Conservation (phyloP, 2,329 filamentous ascomycete species). For the Calonectria hawksworthii region DNA sequence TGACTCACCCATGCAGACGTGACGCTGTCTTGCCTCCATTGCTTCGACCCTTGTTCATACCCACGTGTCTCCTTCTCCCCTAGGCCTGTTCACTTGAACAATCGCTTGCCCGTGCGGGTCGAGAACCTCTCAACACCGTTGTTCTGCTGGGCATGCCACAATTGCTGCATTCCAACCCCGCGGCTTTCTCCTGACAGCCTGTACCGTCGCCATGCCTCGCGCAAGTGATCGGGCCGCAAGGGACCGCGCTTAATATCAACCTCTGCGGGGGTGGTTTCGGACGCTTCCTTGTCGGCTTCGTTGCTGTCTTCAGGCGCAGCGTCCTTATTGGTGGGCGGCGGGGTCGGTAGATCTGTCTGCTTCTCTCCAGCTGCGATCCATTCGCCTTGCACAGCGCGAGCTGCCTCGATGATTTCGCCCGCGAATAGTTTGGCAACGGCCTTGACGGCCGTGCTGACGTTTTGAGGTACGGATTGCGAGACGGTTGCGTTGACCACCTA, state of each 20-base stretch:
- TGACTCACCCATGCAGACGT: not conserved
- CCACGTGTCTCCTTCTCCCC: not conserved
- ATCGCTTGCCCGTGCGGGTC: constrained; percentile 63
- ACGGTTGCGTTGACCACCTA: constrained; percentile 85
- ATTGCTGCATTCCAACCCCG: constrained; percentile 70
- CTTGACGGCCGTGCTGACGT: constrained; percentile 81
- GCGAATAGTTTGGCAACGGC: constrained; percentile 83
- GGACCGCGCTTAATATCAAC: constrained; percentile 63
- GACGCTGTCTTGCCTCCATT: not conserved
- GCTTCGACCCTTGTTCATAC: not conserved
- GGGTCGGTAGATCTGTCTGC: constrained; percentile 66
- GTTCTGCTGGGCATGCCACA: constrained; percentile 73
- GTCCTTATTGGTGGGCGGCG: constrained; percentile 53
- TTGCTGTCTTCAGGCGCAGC: constrained; percentile 48
- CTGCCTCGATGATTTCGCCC: constrained; percentile 81
- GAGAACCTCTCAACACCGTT: constrained; percentile 73
- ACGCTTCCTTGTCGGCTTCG: constrained; percentile 40
- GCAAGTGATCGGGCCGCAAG: constrained; percentile 79
- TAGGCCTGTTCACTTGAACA: constrained; percentile 62
- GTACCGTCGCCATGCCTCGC: constrained; percentile 80
- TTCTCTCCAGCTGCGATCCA: constrained; percentile 74
- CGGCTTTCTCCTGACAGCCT: constrained; percentile 74
- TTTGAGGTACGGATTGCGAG: constrained; percentile 81
- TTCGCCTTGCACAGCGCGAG: constrained; percentile 78
- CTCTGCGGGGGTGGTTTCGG: constrained; percentile 37